Conservation (phyloP, 106 monocot genomes). For the Dendrobium catenatum region DNA sequence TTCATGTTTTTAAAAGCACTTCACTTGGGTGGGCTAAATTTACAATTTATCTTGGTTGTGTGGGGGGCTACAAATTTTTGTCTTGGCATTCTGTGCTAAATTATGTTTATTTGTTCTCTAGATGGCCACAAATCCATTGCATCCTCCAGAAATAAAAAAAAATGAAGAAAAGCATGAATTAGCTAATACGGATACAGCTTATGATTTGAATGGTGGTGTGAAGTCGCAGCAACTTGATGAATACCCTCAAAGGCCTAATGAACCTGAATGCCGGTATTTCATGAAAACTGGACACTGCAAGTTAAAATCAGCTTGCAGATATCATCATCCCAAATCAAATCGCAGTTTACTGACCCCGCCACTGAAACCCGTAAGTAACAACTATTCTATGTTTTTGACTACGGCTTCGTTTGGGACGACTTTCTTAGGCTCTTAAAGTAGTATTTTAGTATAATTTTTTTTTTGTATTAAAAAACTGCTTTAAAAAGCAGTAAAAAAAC, state of each 20-base stretch:
- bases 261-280: background rate
- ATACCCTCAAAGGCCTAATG: background rate
- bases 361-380: background rate
- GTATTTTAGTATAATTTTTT: no score
- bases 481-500: no score
- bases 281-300: background rate
- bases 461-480: no score
- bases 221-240: background rate
- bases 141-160: background rate
- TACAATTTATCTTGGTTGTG: no score
- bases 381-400: background rate
- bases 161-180: background rate
- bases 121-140: background rate
- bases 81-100: background rate
- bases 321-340: background rate
- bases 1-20: no score
- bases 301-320: background rate
- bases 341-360: background rate
- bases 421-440: no score
- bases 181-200: background rate
- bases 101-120: background rate
- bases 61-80: background rate
- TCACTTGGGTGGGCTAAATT: no score
- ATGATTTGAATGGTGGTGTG: background rate
- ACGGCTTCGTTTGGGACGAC: no score